Percentiles rank a stretch among this genome's conserved stretches.
Evolutionary conservation across 2,329 filamentous ascomycete species (phyloP).

Genomic region (Diaporthe sp.): DNA sequence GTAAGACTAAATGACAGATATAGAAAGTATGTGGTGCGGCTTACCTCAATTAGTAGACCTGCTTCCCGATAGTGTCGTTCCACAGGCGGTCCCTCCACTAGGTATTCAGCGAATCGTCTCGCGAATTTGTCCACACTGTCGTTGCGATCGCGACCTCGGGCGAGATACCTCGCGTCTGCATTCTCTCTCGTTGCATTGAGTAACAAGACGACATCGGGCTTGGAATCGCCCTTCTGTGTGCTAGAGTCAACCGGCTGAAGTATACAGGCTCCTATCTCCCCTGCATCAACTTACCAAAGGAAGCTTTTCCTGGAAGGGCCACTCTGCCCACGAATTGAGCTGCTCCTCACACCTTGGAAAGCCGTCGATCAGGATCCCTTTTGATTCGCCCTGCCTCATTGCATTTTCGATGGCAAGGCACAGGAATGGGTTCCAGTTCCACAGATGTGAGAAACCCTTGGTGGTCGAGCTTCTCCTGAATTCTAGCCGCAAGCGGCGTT

Average conservation of each 20-base stretch:
- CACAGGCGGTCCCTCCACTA: constrained; percentile 13
- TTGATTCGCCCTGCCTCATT: neutral
- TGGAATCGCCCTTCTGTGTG: neutral
- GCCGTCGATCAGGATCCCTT: constrained; percentile 27
- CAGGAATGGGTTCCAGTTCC: constrained; percentile 14
- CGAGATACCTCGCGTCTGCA: constrained; percentile 6
- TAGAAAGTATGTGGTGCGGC: too few relatives aligned
- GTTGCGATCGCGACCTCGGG: constrained; percentile 13
- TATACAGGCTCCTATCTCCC: too few relatives aligned
- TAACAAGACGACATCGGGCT: constrained; percentile 8
- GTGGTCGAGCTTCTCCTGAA: constrained; percentile 26
- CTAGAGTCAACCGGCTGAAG: neutral
- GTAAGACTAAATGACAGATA: too few relatives aligned
- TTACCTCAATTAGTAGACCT: constrained; percentile 5
- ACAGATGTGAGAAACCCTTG: constrained; percentile 23
- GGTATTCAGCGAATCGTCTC: constrained; percentile 14
- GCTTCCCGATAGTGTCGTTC: constrained; percentile 10
- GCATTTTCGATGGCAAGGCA: constrained; percentile 15
- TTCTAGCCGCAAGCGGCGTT: neutral
- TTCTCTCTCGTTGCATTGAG: constrained; percentile 3
- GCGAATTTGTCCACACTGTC: constrained; percentile 8
- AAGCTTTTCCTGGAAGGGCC: constrained; percentile 24
- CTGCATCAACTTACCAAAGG: constrained; percentile 15
- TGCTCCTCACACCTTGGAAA: constrained; percentile 23
- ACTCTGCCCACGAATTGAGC: constrained; percentile 23